Percentiles rank a stretch among this genome's conserved stretches.
These are phyloP conservation scores for Pseudonitzschia multistriata DNA, from an alignment of 108 stramenopile species.

Conservation along the genomic window DNA sequence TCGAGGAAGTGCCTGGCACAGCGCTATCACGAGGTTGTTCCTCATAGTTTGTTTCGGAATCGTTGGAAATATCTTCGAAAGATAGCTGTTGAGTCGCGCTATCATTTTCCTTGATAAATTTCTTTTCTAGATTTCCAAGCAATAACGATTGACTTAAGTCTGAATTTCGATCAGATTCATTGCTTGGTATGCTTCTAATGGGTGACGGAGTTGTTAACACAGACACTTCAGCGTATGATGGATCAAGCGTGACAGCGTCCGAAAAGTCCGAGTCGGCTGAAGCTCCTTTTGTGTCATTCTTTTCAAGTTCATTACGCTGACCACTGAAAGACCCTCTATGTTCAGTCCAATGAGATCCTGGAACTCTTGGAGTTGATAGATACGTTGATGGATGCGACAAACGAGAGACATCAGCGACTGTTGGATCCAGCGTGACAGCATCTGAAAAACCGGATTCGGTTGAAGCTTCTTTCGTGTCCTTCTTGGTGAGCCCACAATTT, in stretches of 20 bases:
- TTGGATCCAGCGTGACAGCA: conserved; percentile 38
- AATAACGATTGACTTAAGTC: neutral
- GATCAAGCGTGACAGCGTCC: conserved; percentile 41
- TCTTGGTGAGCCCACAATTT: too few species aligned
- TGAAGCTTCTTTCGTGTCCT: conserved; percentile 21
- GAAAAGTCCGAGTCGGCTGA: conserved; percentile 34
- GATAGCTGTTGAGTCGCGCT: neutral
- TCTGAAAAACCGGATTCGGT: conserved; percentile 30
- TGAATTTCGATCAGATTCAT: conserved; percentile 2
- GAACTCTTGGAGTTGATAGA: conserved; percentile 13
- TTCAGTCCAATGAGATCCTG: conserved; percentile 10
- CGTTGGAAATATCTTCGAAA: too few species aligned
- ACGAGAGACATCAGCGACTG: conserved; percentile 34
- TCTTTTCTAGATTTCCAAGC: neutral
- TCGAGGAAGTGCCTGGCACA: too few species aligned
- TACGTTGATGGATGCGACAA: conserved; percentile 28
- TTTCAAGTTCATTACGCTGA: neutral
- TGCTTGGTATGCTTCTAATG: conserved; percentile 21
- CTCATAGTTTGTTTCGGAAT: too few species aligned
- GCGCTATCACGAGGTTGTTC: too few species aligned
- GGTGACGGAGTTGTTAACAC: conserved; percentile 28
- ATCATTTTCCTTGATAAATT: neutral
- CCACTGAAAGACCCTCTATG: too few species aligned
- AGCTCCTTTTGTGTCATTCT: conserved; percentile 12
- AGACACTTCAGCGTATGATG: conserved; percentile 37